Evolutionary conservation across 1,284 basidiomycete species (phyloP).

Genomic region (Cryptococcus depauperatus): DNA sequence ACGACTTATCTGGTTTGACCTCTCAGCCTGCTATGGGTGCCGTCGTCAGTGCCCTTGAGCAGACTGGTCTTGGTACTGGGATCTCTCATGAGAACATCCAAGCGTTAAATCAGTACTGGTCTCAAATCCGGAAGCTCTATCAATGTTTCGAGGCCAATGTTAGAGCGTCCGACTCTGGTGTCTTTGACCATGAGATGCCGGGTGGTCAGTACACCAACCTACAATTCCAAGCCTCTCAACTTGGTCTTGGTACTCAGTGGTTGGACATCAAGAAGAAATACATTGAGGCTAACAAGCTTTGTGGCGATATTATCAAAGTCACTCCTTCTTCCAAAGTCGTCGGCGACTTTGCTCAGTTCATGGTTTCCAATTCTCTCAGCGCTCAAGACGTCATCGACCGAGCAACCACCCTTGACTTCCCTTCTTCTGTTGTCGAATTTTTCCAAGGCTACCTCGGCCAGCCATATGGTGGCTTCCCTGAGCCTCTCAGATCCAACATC

Average conservation of each 20-base stretch:
- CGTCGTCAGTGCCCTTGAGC: slow-evolving; percentile 86
- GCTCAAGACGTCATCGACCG: slow-evolving; percentile 78
- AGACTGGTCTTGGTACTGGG: slow-evolving; percentile 88
- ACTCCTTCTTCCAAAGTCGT: slow-evolving; percentile 99
- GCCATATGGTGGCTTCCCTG: slow-evolving; percentile 96
- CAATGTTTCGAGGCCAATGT: slow-evolving; percentile 98
- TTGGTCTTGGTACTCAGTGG: slow-evolving; percentile 97
- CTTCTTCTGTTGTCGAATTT: slow-evolving; percentile 90
- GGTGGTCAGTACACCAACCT: slow-evolving; percentile 95
- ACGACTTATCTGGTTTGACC: slow-evolving; percentile 97
- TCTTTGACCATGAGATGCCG: slow-evolving; percentile 99
- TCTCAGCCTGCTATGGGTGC: slow-evolving; percentile 99
- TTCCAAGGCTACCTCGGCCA: slow-evolving; percentile 98
- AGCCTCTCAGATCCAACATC: slow-evolving; percentile 81
- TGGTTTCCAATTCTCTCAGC: slow-evolving; percentile 88
- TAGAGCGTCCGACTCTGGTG: slow-evolving; percentile 89
- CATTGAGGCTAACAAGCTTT: slow-evolving; percentile 90
- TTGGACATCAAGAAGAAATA: slow-evolving; percentile 98
- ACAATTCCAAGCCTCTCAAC: slow-evolving; percentile 96
- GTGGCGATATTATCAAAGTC: slow-evolving; percentile 98
- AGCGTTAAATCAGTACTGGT: slow-evolving; percentile 97
- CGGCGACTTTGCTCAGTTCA: slow-evolving; percentile 98
- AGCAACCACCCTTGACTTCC: slow-evolving; percentile 91
- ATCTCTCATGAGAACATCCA: slow-evolving; percentile 97
- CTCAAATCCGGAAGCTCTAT: slow-evolving; percentile 92